These are phyloP conservation scores for Sechiopsis laciniata DNA, from an alignment of 306 rosid genomes.

Conservation along the genomic window DNA sequence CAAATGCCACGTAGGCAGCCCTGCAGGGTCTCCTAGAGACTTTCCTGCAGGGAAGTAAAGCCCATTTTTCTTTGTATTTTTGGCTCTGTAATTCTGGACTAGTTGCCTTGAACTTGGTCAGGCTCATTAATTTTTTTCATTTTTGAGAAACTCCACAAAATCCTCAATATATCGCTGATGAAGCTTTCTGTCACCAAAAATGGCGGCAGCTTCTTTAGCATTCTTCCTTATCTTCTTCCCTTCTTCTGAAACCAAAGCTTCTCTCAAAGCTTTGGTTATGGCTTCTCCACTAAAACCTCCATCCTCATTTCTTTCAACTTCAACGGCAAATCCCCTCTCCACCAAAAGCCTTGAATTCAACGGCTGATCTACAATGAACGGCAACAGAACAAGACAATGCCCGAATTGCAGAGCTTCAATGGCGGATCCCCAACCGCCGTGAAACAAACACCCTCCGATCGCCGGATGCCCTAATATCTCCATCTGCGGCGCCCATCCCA, in stretches of 20 bases:
- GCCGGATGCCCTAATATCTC: constrained; percentile 36
- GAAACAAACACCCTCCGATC: constrained; percentile 42
- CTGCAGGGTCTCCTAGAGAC: no score
- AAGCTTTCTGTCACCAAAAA: constrained; percentile 25
- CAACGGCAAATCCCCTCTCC: constrained; percentile 34
- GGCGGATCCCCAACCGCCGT: constrained; percentile 40
- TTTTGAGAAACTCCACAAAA: constrained; percentile 18
- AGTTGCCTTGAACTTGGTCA: no score
- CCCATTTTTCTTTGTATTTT: no score
- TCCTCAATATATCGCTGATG: constrained; percentile 18
- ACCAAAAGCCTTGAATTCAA: constrained; percentile 36
- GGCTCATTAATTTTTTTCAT: neutral
- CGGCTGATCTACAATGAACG: constrained; percentile 35
- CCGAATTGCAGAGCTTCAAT: constrained; percentile 41
- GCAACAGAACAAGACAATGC: constrained; percentile 34
- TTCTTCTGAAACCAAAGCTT: constrained; percentile 35
- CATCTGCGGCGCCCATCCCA: constrained; percentile 39
- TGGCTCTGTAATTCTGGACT: no score
- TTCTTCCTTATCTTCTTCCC: constrained; percentile 30
- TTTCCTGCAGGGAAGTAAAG: no score
- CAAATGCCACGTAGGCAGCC: no score
- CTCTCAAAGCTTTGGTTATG: constrained; percentile 30
- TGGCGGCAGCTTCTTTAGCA: constrained; percentile 26
- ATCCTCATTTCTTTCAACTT: constrained; percentile 32
- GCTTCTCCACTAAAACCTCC: constrained; percentile 35